Evolutionary conservation across 2,329 filamentous ascomycete genomes (phyloP).

Genomic region (Xylaria hypoxylon): DNA sequence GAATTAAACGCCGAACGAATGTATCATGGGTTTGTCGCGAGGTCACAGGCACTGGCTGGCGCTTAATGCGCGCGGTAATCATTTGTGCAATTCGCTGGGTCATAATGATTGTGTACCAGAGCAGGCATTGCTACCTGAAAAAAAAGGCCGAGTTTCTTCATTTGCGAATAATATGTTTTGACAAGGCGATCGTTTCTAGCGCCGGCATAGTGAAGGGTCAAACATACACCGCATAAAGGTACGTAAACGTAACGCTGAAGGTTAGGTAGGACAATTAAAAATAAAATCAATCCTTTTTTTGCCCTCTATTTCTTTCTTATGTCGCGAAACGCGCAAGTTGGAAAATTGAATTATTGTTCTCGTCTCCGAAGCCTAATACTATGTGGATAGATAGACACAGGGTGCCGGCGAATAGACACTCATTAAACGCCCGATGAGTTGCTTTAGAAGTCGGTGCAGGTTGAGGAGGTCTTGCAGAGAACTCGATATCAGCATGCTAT

Average conservation of each 20-base stretch:
- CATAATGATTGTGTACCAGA: constrained; percentile 5
- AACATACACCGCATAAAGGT: too few species aligned
- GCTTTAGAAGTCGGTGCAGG: neutral
- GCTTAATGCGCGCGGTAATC: constrained; percentile 32
- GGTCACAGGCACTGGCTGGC: constrained; percentile 25
- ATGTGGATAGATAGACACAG: neutral
- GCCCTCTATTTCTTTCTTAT: neutral
- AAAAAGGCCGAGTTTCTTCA: neutral
- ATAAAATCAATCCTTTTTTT: too few species aligned
- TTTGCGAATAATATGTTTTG: neutral
- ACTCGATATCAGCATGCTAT: neutral
- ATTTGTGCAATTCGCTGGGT: constrained; percentile 28
- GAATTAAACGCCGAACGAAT: neutral
- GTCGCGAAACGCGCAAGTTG: constrained; percentile 3
- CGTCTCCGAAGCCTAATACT: neutral
- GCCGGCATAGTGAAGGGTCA: neutral
- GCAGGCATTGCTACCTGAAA: constrained; percentile 4
- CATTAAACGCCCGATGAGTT: neutral
- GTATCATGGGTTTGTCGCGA: constrained; percentile 11
- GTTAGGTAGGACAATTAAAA: neutral
- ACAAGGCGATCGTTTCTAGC: neutral
- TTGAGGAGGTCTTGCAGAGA: neutral
- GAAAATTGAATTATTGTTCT: neutral
- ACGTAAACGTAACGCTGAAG: neutral
- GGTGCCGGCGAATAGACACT: too few species aligned